Evolutionary conservation across 2,329 filamentous ascomycete genomes (phyloP).

Genomic region (Lecanicillium sp.): DNA sequence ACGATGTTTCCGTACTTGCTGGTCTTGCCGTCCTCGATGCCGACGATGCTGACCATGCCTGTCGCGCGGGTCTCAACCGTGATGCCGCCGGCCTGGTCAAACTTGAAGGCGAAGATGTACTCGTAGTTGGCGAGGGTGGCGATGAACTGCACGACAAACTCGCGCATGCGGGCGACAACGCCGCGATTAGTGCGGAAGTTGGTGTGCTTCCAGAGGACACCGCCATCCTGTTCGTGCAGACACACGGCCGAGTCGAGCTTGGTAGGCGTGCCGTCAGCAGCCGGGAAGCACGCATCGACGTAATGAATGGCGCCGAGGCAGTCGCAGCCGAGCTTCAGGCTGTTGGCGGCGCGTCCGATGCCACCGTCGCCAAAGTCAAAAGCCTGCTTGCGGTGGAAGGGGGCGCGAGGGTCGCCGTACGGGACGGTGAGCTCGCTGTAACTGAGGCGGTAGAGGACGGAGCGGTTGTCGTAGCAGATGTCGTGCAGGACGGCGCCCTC

Average conservation of each 20-base stretch:
- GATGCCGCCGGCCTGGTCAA: slow-evolving; percentile 58
- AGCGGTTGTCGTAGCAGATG: slow-evolving; percentile 58
- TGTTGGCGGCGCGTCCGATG: slow-evolving; percentile 61
- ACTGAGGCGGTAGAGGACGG: slow-evolving; percentile 60
- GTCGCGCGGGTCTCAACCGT: slow-evolving; percentile 59
- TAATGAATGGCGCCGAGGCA: slow-evolving; percentile 63
- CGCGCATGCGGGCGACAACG: slow-evolving; percentile 53
- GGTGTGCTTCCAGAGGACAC: slow-evolving; percentile 66
- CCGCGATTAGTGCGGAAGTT: slow-evolving; percentile 60
- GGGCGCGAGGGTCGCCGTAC: slow-evolving; percentile 59
- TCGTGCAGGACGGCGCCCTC: slow-evolving; percentile 68
- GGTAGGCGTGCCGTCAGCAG: slow-evolving; percentile 46
- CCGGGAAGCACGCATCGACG: slow-evolving; percentile 51
- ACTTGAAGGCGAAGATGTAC: slow-evolving; percentile 48
- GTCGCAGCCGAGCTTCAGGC: slow-evolving; percentile 62
- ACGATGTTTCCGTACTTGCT: slow-evolving; percentile 56
- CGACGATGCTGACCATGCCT: slow-evolving; percentile 56
- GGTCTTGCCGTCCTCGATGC: slow-evolving; percentile 49
- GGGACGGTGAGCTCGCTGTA: slow-evolving; percentile 66
- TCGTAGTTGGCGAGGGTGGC: slow-evolving; percentile 67
- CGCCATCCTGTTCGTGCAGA: slow-evolving; percentile 65
- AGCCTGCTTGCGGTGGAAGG: slow-evolving; percentile 63
- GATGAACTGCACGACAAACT: slow-evolving; percentile 63
- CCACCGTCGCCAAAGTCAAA: slow-evolving; percentile 69
- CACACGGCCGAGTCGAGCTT: slow-evolving; percentile 56